Base-by-base conservation (phyloP, 2,329 filamentous ascomycete genomes). In the Phaeosphaeria sp. region DNA sequence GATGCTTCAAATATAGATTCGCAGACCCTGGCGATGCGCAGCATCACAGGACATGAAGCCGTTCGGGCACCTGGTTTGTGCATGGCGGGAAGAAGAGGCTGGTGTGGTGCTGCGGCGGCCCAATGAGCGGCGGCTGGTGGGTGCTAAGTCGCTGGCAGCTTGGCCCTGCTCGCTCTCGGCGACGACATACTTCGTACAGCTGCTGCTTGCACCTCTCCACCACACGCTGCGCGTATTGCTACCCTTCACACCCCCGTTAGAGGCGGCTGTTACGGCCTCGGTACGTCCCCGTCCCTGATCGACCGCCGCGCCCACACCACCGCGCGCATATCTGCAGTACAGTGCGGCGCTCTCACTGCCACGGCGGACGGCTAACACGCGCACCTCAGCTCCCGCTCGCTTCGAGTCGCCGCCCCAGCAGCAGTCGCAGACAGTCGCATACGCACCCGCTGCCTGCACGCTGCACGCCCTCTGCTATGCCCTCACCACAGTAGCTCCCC, bases 311-410 rank as follows among this genome's bases (percentile, higher is more conserved):
- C 30, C 25, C 8, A 27, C 25, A 27, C 25, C 25, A 27, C 25
- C 4, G 5, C 5, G 25, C 25, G 25, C 25, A 27, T 45, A 40
- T 47, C 33, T 51, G 9, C 48, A 44, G 49, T 21, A 47, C 22
- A 27, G 24, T 36, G 24, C 47, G 36, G 49, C 45, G 44, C 62
- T 50, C 56, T 30, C 40, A 43, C 40, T 43, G 42, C 21, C 18
- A 22, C 18, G 18, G 21, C 42, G 42, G 42, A 44, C 42, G 21
- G 42, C 42, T 44, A 44, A 20, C 42, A 44, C 21, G 18, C 15
- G 24, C 61, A 39, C 30, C 55, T 49, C 57, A 64, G 61, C 61
- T 51, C 48, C 55, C 55, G 56, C 58, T 59, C 52, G 36, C 43
- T 45, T 45, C 56, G 47, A 58, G 57, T 45, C 43, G 55, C 51